phyloP scores from a whole-genome alignment of 768 basidiomycete species.

The Boletus patriciae region DNA sequence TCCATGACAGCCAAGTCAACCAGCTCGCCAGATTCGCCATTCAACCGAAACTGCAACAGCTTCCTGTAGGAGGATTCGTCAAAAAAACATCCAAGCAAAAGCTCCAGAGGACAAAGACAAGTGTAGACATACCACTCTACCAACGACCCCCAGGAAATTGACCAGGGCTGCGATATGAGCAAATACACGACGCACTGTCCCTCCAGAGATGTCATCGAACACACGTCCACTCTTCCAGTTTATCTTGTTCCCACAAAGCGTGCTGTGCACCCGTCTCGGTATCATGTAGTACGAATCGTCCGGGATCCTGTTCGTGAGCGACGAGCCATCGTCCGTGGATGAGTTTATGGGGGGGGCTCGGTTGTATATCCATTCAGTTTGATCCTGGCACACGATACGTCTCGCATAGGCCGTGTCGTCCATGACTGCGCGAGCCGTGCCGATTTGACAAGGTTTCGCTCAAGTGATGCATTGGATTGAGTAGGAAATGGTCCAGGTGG shows the following conservation, averaged over 20 bases:
- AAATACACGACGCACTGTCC: neutral
- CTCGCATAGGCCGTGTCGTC: neutral
- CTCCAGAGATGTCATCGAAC: neutral
- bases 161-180: no score
- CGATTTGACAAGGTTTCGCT: constrained; percentile 1
- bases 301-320: no score
- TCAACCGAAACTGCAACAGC: neutral
- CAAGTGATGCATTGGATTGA: neutral
- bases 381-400: neutral
- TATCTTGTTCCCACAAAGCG: neutral
- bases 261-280: neutral
- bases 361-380: neutral
- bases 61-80: neutral
- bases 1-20: neutral
- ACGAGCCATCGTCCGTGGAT: constrained; percentile 10
- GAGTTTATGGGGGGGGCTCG: neutral
- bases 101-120: neutral
- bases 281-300: neutral
- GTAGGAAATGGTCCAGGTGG: neutral
- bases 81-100: neutral
- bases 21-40: neutral
- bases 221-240: neutral
- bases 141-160: no score
- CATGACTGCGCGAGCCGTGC: neutral
- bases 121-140: constrained; percentile 9